phyloP scores from a whole-genome alignment of 192 early-diverging fungal species.

The Coemansia sp. region DNA sequence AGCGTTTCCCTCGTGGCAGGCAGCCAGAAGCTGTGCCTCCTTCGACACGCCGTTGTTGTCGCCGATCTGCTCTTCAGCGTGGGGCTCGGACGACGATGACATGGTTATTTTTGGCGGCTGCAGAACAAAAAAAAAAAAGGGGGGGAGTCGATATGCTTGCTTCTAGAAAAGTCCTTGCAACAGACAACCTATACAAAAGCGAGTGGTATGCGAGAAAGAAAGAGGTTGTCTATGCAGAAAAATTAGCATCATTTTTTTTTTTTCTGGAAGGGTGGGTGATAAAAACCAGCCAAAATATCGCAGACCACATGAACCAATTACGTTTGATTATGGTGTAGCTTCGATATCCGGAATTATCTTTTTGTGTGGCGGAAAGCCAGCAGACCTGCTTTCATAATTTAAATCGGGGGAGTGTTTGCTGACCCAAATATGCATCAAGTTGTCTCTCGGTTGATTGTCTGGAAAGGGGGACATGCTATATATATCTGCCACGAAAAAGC shows the following conservation, averaged over 20 bases:
- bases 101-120: not conserved
- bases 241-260: not conserved
- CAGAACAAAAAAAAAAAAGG: too few relatives aligned
- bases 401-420: not conserved
- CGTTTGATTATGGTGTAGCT: not conserved
- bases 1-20: conserved; percentile 47
- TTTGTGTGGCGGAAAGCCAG: not conserved
- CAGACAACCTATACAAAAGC: not conserved
- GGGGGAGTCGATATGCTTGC: not conserved
- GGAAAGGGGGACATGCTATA: not conserved
- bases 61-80: conserved; percentile 12
- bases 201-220: not conserved
- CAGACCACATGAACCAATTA: not conserved
- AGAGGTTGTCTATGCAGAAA: conserved; percentile 5
- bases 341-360: not conserved
- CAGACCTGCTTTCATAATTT: not conserved
- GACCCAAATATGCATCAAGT: not conserved
- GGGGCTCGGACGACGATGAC: conserved; percentile 4
- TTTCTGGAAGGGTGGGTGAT: not conserved
- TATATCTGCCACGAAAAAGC: not conserved
- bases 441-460: conserved; percentile 4
- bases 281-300: not conserved
- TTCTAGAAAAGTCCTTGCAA: not conserved
- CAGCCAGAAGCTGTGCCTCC: conserved; percentile 45
- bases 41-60: conserved; percentile 16